These are phyloP conservation scores for Gymnopus androsaceus DNA, from an alignment of 1,284 basidiomycete genomes.

Conservation along the genomic window DNA sequence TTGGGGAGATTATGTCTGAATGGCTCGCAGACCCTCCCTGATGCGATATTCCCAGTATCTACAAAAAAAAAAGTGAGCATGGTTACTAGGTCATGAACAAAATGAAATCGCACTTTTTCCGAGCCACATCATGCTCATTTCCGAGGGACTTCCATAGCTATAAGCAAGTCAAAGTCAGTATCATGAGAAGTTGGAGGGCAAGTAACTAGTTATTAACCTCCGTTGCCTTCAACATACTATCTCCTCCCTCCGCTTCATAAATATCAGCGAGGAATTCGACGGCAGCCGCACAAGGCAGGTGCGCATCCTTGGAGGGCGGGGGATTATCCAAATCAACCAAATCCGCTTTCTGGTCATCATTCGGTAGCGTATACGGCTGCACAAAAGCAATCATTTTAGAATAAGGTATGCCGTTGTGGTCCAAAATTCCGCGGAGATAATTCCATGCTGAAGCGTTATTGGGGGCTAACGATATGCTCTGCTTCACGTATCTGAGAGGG, in stretches of 20 bases:
- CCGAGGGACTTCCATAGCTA: constrained; percentile 76
- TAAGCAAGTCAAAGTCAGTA: constrained; percentile 12
- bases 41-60: constrained; percentile 19
- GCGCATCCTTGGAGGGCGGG: constrained; percentile 62
- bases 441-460: constrained; percentile 96
- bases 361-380: constrained; percentile 56
- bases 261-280: constrained; percentile 88
- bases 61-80: background rate
- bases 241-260: constrained; percentile 58
- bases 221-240: constrained; percentile 48
- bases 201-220: constrained; percentile 40
- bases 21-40: constrained; percentile 13
- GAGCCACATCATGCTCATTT: constrained; percentile 72
- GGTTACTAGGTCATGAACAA: background rate
- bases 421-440: constrained; percentile 81
- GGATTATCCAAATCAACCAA: constrained; percentile 77
- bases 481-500: constrained; percentile 63
- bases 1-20: constrained; percentile 15
- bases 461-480: constrained; percentile 82
- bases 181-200: constrained; percentile 8
- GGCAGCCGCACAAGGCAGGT: constrained; percentile 75
- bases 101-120: constrained; percentile 63
- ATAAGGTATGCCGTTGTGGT: constrained; percentile 60
- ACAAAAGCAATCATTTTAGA: constrained; percentile 61
- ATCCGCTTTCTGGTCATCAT: constrained; percentile 35